These are phyloP conservation scores for Melanogaster broomeanus DNA, from an alignment of 768 basidiomycete species.

Conservation along the genomic window DNA sequence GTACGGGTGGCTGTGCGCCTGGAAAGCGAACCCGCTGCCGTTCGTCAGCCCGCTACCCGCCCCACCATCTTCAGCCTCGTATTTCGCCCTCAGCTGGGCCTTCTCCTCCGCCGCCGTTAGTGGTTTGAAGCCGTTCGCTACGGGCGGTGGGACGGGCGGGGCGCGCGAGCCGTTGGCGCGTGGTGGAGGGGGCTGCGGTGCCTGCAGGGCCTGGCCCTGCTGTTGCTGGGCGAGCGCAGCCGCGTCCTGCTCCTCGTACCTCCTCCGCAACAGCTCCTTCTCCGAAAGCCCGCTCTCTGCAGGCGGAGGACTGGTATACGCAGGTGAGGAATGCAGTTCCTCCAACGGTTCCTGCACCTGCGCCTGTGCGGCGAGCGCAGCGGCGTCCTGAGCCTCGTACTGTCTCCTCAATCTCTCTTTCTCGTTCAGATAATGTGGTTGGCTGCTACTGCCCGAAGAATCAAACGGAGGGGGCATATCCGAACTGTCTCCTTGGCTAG, in stretches of 20 bases:
- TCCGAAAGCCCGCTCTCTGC: slow-evolving; percentile 40
- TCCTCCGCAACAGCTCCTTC: slow-evolving; percentile 58
- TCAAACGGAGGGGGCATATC: slow-evolving; percentile 60
- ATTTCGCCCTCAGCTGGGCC: slow-evolving; percentile 63
- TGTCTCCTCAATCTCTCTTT: slow-evolving; percentile 68
- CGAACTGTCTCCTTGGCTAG: slow-evolving; percentile 18
- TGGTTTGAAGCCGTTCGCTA: slow-evolving; percentile 25
- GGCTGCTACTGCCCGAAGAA: slow-evolving; percentile 33
- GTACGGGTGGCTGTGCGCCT: slow-evolving; percentile 15
- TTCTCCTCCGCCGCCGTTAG: slow-evolving; percentile 83
- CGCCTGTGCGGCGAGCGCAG: slow-evolving; percentile 36
- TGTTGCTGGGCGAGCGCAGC: slow-evolving; percentile 31
- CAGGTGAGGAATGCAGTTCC: slow-evolving; percentile 16
- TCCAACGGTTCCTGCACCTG: slow-evolving; percentile 14
- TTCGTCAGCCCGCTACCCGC: slow-evolving; percentile 27
- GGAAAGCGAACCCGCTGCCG: slow-evolving; percentile 5
- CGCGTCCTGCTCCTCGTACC: slow-evolving; percentile 58
- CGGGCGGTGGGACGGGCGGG: slow-evolving; percentile 31
- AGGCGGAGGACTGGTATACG: slow-evolving; percentile 16
- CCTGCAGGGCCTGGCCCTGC: slow-evolving; percentile 11
- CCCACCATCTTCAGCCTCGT: slow-evolving; percentile 53
- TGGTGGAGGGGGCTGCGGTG: slow-evolving; percentile 27
- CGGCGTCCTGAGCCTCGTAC: slow-evolving; percentile 69
- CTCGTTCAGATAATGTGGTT: slow-evolving; percentile 49
- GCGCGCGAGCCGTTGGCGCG: slow-evolving; percentile 28